A percentile compares a stretch with the other conserved stretches of the same genome.
Conservation (phyloP, 495 filamentous ascomycete genomes). For the Neurospora sp. region DNA sequence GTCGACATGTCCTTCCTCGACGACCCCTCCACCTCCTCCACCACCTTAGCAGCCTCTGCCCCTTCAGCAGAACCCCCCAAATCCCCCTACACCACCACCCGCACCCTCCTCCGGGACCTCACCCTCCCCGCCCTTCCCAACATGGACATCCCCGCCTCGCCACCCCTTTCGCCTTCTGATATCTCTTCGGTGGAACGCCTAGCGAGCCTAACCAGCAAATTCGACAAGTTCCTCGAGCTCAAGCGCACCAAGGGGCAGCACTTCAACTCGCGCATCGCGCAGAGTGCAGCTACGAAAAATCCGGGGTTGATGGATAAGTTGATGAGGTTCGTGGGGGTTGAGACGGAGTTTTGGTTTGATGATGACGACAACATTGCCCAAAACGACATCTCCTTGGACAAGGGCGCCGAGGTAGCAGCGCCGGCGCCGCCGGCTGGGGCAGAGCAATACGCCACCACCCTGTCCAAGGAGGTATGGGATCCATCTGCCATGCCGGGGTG, state of each 20-base stretch:
- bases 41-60: not conserved
- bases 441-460: slow-evolving; percentile 63
- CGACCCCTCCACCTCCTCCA: not conserved
- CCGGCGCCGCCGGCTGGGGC: not conserved
- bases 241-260: slow-evolving; percentile 74
- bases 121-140: slow-evolving; percentile 76
- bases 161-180: slow-evolving; percentile 63
- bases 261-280: slow-evolving; percentile 76
- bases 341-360: slow-evolving; percentile 24
- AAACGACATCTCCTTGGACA: not conserved
- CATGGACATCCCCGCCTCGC: slow-evolving; percentile 75
- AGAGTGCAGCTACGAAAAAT: slow-evolving; percentile 63
- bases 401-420: not conserved
- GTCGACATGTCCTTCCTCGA: slow-evolving; percentile 17
- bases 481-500: slow-evolving; percentile 52
- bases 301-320: slow-evolving; percentile 72
- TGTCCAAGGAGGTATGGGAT: slow-evolving; percentile 59
- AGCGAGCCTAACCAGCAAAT: slow-evolving; percentile 52
- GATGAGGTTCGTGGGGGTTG: slow-evolving; percentile 68
- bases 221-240: slow-evolving; percentile 71
- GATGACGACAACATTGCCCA: not conserved
- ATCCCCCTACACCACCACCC: slow-evolving; percentile 61
- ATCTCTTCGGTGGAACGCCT: not conserved
- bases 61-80: slow-evolving; percentile 27
- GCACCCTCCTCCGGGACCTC: slow-evolving; percentile 61